Base-by-base conservation (phyloP, 2,329 filamentous ascomycete species). In the Trichoderma sp. region DNA sequence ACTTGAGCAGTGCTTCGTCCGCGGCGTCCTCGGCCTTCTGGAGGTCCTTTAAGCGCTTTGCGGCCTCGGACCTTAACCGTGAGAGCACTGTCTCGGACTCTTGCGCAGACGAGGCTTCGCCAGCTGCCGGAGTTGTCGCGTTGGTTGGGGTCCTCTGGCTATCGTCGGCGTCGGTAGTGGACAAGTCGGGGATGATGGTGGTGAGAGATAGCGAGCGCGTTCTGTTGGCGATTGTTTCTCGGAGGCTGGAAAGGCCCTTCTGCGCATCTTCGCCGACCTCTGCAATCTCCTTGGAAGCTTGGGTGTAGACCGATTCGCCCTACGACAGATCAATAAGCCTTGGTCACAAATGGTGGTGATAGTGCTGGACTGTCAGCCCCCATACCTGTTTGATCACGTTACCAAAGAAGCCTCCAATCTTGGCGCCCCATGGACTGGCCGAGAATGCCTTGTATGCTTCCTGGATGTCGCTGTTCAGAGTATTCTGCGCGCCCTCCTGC, bases 391-490 rank as follows among this genome's bases (percentile, higher is more conserved):
- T 97, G 74, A 93, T 91, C n/a, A 97, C 93, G 72, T 85, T 94
- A 54, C 91, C 91, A 74, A 96, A 89, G 75, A 97, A 91, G 7
- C 93, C 94, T 43, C 95, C 94, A 39, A 99, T 87, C 71, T 86
- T 88, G 24, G 90, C 88, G 51, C 94, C 95, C 95, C 95, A 99
- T 12, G 92, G 91, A 72, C 92, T 97, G 69, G 88, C 87, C 3
- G 92, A 94, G 74, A 99, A 91, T 26, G 93, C 93, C 74, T 92
- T 93, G 82, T 98, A 97, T 7, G 94, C 95, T 78, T 97, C 92
- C 78, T 97, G 92, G 68, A 99, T 85, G 74, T 99, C 95, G 70
- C 87, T 85, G 74, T 96, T 96, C 70, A 99, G 84, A 60, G 89
- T 85, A 64, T 79, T 76, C 69, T 81, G 78, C 58, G 77, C 72